Evolutionary conservation across 2,329 filamentous ascomycete genomes (phyloP).

Genomic region (Diaporthe longicolla): DNA sequence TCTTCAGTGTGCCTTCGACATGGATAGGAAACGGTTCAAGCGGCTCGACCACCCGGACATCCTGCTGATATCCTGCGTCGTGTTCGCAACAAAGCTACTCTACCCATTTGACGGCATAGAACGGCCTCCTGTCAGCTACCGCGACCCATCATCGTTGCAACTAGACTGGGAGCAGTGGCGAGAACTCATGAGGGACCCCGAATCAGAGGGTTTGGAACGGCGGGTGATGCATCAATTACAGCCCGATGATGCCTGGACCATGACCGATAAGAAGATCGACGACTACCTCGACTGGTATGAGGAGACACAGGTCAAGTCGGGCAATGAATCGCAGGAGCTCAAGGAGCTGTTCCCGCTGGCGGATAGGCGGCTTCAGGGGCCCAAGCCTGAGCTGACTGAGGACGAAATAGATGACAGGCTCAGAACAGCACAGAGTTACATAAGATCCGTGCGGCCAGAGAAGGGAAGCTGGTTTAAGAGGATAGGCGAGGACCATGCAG

Average conservation of each 20-base stretch:
- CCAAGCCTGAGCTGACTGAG: conserved; percentile 42
- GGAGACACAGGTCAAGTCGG: conserved; percentile 56
- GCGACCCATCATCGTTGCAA: conserved; percentile 70
- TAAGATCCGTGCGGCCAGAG: conserved; percentile 44
- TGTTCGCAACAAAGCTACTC: conserved; percentile 83
- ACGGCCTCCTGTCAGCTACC: conserved; percentile 62
- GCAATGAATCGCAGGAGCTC: conserved; percentile 50
- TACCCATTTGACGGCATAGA: conserved; percentile 78
- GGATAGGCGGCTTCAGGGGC: conserved; percentile 30
- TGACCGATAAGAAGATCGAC: conserved; percentile 74
- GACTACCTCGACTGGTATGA: conserved; percentile 87
- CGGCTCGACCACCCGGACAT: conserved; percentile 80
- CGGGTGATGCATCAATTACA: conserved; percentile 48
- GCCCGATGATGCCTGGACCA: conserved; percentile 53
- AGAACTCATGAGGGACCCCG: conserved; percentile 58
- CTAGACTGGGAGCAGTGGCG: conserved; percentile 84
- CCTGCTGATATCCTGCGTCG: conserved; percentile 77
- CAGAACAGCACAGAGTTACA: conserved; percentile 47
- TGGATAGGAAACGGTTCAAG: conserved; percentile 59
- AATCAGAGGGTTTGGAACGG: conserved; percentile 44
- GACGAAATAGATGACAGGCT: conserved; percentile 47
- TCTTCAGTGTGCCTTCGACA: conserved; percentile 71
- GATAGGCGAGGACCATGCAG: conserved; percentile 52
- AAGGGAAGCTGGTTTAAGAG: conserved; percentile 44
- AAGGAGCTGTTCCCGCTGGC: conserved; percentile 53